Percentiles rank a stretch among this genome's conserved stretches.
Conservation (phyloP, 345 rosid genomes). For the Rhodomyrtus tomentosa region DNA sequence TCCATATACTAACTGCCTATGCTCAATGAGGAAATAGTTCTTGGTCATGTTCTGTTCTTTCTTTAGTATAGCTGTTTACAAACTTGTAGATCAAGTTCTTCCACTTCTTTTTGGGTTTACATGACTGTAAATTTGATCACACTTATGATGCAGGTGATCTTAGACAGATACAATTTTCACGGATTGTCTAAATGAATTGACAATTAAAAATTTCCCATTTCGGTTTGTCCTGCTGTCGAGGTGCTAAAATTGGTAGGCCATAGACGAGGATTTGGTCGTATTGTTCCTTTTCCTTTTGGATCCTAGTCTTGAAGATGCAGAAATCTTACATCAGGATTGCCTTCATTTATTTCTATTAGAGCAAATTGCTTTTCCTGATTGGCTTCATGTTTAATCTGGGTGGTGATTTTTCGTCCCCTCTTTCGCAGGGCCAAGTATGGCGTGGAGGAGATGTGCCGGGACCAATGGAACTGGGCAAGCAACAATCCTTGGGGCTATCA, state of each 20-base stretch:
- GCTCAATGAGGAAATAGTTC: not conserved
- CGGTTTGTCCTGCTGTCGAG: not conserved
- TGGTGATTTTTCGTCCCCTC: not conserved
- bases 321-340: not conserved
- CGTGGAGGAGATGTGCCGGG: constrained; percentile 82
- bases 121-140: not conserved
- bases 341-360: not conserved
- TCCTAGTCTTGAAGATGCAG: not conserved
- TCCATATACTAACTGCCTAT: not conserved
- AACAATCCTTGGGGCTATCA: constrained; percentile 86
- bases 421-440: constrained; percentile 79
- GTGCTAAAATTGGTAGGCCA: not conserved
- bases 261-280: not conserved
- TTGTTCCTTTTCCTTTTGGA: not conserved
- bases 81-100: not conserved
- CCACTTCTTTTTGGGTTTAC: not conserved
- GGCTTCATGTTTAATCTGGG: not conserved
- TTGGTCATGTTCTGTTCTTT: not conserved
- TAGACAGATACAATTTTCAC: not conserved
- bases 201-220: not conserved
- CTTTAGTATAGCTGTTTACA: not conserved
- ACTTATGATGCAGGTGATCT: not conserved
- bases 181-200: not conserved
- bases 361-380: not conserved
- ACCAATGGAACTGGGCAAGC: constrained; percentile 94